These are phyloP conservation scores for Mycena venus DNA, from an alignment of 768 basidiomycete genomes.

Conservation along the genomic window DNA sequence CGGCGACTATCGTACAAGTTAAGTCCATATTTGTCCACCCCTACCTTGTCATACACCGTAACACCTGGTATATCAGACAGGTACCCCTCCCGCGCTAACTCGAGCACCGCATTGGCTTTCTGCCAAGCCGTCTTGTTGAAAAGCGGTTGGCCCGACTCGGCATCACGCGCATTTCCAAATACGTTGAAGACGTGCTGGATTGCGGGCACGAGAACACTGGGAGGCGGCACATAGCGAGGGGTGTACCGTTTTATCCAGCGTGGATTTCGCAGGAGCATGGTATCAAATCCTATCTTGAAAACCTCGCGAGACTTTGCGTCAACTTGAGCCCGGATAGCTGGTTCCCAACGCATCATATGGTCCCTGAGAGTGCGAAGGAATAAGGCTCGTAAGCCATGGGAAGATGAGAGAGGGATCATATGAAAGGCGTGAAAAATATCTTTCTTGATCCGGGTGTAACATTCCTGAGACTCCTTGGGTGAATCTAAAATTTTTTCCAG, in stretches of 20 bases:
- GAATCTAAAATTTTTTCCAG: background rate
- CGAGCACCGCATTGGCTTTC: conserved; percentile 36
- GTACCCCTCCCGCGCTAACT: conserved; percentile 37
- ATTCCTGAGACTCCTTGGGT: background rate
- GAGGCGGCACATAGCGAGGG: conserved; percentile 35
- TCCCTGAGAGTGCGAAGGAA: conserved; percentile 39
- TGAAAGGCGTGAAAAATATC: conserved; percentile 41
- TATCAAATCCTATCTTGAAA: conserved; percentile 6
- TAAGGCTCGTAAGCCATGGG: conserved; percentile 32
- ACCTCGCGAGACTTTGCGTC: conserved; percentile 27
- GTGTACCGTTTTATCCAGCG: conserved; percentile 29
- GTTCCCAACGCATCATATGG: conserved; percentile 42
- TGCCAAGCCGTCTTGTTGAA: conserved; percentile 26
- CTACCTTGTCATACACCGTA: conserved; percentile 34
- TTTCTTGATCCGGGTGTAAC: conserved; percentile 34
- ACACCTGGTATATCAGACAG: conserved; percentile 29
- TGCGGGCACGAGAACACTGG: conserved; percentile 35
- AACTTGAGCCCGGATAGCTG: conserved; percentile 21
- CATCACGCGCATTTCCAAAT: conserved; percentile 37
- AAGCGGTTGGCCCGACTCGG: conserved; percentile 29
- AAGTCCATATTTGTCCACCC: conserved; percentile 36
- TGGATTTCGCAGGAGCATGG: conserved; percentile 1
- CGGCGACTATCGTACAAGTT: conserved; percentile 35
- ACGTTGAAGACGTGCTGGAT: conserved; percentile 35
- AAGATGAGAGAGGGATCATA: conserved; percentile 26